Percentiles rank a stretch among this genome's conserved stretches.
Evolutionary conservation across 1,284 basidiomycete species (phyloP).

Genomic region (Apiotrichum laibachii): DNA sequence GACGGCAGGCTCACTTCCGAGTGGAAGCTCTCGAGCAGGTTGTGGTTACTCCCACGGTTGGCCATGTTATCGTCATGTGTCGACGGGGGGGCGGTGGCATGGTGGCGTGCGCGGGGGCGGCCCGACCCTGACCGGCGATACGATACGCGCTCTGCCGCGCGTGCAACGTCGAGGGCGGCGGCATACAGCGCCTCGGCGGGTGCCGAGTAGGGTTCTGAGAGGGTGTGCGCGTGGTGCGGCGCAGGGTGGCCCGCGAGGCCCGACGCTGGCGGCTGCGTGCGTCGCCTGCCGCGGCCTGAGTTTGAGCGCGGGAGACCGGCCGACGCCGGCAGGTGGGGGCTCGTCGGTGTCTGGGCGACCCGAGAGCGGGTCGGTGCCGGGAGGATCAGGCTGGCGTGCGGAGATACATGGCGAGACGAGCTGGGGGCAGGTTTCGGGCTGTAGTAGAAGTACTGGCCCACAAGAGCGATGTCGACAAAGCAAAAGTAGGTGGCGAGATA

Average conservation of each 20-base stretch:
- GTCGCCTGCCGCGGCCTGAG: constrained; percentile 9
- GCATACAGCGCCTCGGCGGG: constrained; percentile 44
- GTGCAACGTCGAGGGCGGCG: constrained; percentile 49
- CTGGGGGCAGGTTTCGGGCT: constrained; percentile 7
- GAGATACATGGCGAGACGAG: constrained; percentile 9
- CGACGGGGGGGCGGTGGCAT: constrained; percentile 4
- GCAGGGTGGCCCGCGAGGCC: neutral
- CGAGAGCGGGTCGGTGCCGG: neutral
- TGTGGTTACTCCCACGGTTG: too few species aligned
- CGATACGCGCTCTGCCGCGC: constrained; percentile 48
- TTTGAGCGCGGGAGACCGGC: neutral
- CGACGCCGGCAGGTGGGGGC: neutral
- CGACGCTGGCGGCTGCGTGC: neutral
- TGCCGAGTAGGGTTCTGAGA: neutral
- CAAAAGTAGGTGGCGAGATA: constrained; percentile 86
- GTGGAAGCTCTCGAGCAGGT: constrained; percentile 29
- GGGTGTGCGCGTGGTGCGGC: constrained; percentile 21
- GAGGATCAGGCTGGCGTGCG: constrained; percentile 2
- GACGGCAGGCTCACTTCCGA: constrained; percentile 27
- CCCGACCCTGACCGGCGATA: constrained; percentile 17
- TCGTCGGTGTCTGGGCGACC: neutral
- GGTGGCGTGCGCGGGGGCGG: constrained; percentile 13
- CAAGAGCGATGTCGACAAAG: constrained; percentile 68
- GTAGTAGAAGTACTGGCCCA: constrained; percentile 79
- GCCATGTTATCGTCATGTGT: neutral